phyloP scores from a whole-genome alignment of 345 rosid genomes.

The Anastatica hierochuntica region DNA sequence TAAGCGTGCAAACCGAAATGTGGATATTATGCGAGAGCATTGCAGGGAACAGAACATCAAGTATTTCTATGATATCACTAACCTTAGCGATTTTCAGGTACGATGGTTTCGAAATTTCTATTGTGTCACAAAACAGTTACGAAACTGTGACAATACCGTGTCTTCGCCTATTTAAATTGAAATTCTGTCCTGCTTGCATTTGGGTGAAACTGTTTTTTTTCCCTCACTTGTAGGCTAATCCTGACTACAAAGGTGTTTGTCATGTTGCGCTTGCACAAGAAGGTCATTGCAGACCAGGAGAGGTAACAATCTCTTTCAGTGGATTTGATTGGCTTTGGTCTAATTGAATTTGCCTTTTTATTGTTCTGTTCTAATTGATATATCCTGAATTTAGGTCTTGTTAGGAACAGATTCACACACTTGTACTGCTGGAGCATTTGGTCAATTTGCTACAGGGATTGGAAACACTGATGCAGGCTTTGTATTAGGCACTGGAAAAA shows the following conservation, averaged over 20 bases:
- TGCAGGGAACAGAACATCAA: slow-evolving; percentile 82
- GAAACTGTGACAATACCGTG: too few species aligned
- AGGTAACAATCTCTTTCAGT: slow-evolving; percentile 35
- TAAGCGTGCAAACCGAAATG: slow-evolving; percentile 92
- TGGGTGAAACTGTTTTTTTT: slow-evolving; percentile 1
- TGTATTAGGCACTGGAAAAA: slow-evolving; percentile 85
- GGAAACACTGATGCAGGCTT: slow-evolving; percentile 99
- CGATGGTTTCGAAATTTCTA: not conserved
- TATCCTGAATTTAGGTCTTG: slow-evolving; percentile 47
- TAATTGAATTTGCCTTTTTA: too few species aligned
- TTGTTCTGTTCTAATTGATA: not conserved
- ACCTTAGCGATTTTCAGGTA: slow-evolving; percentile 81
- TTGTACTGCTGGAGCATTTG: slow-evolving; percentile 97
- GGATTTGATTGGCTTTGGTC: not conserved
- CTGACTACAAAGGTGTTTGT: slow-evolving; percentile 98
- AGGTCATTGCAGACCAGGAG: slow-evolving; percentile 99
- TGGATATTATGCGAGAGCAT: slow-evolving; percentile 88
- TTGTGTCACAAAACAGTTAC: not conserved
- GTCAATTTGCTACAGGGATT: slow-evolving; percentile 97
- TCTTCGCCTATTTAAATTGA: not conserved
- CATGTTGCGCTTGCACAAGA: slow-evolving; percentile 98
- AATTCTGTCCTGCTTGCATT: too few species aligned
- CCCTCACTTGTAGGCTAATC: slow-evolving; percentile 60
- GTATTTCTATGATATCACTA: slow-evolving; percentile 91
- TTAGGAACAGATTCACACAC: slow-evolving; percentile 96